Evolutionary conservation across 768 basidiomycete species (phyloP), one percentile per base, ranked within the genome.

Genomic region (Amanita polypyramis): DNA sequence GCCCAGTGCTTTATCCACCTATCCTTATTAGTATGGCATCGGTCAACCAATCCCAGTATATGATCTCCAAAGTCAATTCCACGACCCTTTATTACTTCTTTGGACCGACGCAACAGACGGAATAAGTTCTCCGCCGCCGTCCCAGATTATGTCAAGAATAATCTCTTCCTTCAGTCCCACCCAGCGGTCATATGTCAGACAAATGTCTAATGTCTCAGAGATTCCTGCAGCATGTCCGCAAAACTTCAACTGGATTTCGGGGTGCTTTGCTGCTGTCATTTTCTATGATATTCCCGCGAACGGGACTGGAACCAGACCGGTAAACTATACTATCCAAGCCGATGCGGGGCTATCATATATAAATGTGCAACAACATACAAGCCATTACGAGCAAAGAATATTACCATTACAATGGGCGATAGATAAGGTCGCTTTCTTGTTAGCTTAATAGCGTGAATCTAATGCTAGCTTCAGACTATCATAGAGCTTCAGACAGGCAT

Each of bases 341-440:
- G 87, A 89, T 59, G 71, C 66, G 3, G 85, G 85, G 9, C 65
- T 88, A 14, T 54, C 60, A 17, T 75, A 77, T 52, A 75, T 88
- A 52, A 74, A 90, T 54, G 86, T 86, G 0, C 66, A 69, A 17
- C 65, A 67, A 15, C 85, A 86, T 56, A 74, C 64, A 2, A 80
- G 82, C 51, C 83, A 85, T 61, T 78, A 81, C 53, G 84, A 88
- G 60, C 65, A 65, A 45, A 65, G 80, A 39, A 70, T 86, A 25
- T 58, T 90, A 14, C 87, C 87, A 1, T 53, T 90, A 17, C 87
- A 90, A 52, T 81, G 85, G 74, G 82, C 85, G 8, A 66, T 90
- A 30, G 87, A 90, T 55, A 68, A 75, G 58, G 85, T 81, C 21
- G 75, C 51, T 34, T 34, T 34, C 12, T 43, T 2, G 9, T 4